phyloP scores from a whole-genome alignment of 345 rosid species.

The Salix suchowensis region DNA sequence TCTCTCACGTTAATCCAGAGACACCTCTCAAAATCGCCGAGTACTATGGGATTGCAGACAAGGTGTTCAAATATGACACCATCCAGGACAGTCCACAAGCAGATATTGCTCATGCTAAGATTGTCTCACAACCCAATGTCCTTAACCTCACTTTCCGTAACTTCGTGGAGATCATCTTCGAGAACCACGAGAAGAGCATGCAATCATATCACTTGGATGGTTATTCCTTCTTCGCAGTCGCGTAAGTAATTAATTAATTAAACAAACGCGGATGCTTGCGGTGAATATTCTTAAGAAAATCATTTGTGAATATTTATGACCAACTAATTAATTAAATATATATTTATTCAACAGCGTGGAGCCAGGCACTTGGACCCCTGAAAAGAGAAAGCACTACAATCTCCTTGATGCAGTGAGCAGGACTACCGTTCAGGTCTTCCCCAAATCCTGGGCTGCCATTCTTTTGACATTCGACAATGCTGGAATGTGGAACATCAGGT shows the following conservation, averaged over 20 bases:
- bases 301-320: neutral
- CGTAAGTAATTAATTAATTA: slow-evolving; percentile 16
- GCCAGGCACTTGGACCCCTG: slow-evolving; percentile 34
- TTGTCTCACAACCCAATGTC: slow-evolving; percentile 20
- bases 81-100: slow-evolving; percentile 16
- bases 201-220: slow-evolving; percentile 34
- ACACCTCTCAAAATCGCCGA: slow-evolving; percentile 35
- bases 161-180: slow-evolving; percentile 29
- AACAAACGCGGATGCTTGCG: too few species aligned
- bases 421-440: slow-evolving; percentile 34
- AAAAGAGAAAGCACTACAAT: slow-evolving; percentile 33
- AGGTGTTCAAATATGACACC: slow-evolving; percentile 28
- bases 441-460: slow-evolving; percentile 37
- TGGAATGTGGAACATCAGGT: slow-evolving; percentile 39
- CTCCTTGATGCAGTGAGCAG: slow-evolving; percentile 37
- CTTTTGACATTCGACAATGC: slow-evolving; percentile 33
- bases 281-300: too few species aligned
- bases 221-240: slow-evolving; percentile 34
- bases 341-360: slow-evolving; percentile 11
- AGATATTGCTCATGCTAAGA: neutral
- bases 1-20: slow-evolving; percentile 24
- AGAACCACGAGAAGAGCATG: slow-evolving; percentile 28
- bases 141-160: slow-evolving; percentile 28
- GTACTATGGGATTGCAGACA: slow-evolving; percentile 24
- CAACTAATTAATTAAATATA: too few species aligned